Evolutionary conservation across 768 basidiomycete species (phyloP).

Genomic region (Tricholoma sp.): DNA sequence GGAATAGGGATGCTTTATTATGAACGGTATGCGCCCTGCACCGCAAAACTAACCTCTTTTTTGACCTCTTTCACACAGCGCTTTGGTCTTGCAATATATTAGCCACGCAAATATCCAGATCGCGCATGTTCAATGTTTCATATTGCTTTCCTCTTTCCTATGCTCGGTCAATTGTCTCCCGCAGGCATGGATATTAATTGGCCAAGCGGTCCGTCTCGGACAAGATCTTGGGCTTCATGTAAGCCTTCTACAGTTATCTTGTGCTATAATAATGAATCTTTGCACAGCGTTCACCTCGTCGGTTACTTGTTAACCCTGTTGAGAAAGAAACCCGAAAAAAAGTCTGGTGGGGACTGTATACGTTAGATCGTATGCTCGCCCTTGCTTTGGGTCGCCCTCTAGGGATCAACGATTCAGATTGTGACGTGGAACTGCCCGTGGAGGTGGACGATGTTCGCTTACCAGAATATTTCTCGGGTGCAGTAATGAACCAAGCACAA

Average conservation of each 20-base stretch:
- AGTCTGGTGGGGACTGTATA: constrained; percentile 94
- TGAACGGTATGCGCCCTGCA: constrained; percentile 56
- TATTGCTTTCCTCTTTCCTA: constrained; percentile 84
- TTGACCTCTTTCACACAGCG: constrained; percentile 39
- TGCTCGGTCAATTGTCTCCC: constrained; percentile 92
- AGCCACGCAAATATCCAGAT: constrained; percentile 82
- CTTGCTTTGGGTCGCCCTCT: constrained; percentile 85
- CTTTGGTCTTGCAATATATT: constrained; percentile 88
- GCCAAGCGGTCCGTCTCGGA: constrained; percentile 84
- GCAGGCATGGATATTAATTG: constrained; percentile 89
- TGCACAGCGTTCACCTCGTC: constrained; percentile 72
- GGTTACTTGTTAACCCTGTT: constrained; percentile 60
- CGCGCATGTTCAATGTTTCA: constrained; percentile 86
- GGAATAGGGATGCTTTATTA: constrained; percentile 90
- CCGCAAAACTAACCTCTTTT: constrained; percentile 9
- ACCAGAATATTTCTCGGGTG: constrained; percentile 66
- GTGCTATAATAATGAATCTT: constrained; percentile 14
- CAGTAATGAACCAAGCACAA: constrained; percentile 45
- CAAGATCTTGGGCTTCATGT: constrained; percentile 93
- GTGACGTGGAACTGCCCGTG: constrained; percentile 82
- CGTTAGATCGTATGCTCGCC: constrained; percentile 87
- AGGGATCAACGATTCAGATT: constrained; percentile 85
- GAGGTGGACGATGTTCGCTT: constrained; percentile 80
- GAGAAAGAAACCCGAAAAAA: constrained; percentile 89
- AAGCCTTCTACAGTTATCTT: constrained; percentile 26